phyloP scores from a whole-genome alignment of 768 basidiomycete genomes.

The Strobilomyces dryophilus region DNA sequence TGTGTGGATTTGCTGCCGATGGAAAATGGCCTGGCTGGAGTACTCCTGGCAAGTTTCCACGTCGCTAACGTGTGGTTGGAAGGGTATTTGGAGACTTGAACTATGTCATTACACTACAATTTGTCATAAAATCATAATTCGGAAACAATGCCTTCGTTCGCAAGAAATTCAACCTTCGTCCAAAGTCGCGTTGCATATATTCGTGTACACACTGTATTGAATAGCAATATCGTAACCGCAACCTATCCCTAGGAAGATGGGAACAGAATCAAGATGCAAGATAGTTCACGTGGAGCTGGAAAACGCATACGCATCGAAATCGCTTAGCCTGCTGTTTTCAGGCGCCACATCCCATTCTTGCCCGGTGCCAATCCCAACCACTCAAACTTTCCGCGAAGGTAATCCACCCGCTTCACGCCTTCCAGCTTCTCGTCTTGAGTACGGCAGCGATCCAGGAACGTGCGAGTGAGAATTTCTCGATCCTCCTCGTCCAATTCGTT shows the following conservation, averaged over 20 bases:
- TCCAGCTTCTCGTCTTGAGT: slow-evolving; percentile 30
- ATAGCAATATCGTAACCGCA: background rate
- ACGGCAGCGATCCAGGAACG: slow-evolving; percentile 45
- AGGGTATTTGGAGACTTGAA: background rate
- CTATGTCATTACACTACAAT: background rate
- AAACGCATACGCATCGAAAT: background rate
- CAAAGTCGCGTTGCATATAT: slow-evolving; percentile 2
- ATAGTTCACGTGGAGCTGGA: background rate
- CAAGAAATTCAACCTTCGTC: background rate
- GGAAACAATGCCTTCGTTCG: background rate
- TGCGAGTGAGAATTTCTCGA: slow-evolving; percentile 38
- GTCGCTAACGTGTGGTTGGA: background rate
- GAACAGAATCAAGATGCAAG: background rate
- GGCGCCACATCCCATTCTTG: slow-evolving; percentile 60
- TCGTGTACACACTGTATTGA: background rate
- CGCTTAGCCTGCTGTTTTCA: slow-evolving; percentile 47
- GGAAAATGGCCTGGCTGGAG: slow-evolving; percentile 21
- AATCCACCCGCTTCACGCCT: slow-evolving; percentile 60
- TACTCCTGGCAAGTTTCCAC: slow-evolving; percentile 9
- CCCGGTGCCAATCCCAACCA: slow-evolving; percentile 53
- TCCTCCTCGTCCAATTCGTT: slow-evolving; percentile 47
- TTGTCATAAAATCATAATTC: background rate
- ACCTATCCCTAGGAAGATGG: background rate
- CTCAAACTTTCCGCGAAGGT: slow-evolving; percentile 46
- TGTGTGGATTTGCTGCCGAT: slow-evolving; percentile 19